phyloP scores from a whole-genome alignment of 129 eudicot species.

The Flaveria ramosissima region DNA sequence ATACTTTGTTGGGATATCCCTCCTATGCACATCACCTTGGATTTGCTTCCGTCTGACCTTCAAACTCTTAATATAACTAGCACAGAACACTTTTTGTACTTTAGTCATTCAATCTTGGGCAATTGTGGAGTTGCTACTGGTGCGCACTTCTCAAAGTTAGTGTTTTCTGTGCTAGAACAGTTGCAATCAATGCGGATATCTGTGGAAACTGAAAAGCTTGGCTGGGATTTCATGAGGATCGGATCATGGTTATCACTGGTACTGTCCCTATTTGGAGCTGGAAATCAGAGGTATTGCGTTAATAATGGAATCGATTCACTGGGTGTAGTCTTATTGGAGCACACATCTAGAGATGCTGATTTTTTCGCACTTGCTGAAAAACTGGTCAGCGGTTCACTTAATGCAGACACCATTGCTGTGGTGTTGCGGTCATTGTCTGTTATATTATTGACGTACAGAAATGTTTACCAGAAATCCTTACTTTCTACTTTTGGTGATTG shows the following conservation, averaged over 20 bases:
- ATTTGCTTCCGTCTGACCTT: conserved; percentile 36
- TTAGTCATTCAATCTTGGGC: conserved; percentile 61
- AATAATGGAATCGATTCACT: conserved; percentile 42
- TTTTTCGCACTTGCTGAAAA: conserved; percentile 52
- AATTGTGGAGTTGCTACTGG: conserved; percentile 30
- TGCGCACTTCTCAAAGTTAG: conserved; percentile 38
- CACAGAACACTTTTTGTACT: conserved; percentile 54
- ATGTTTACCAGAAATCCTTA: conserved; percentile 63
- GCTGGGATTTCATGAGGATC: conserved; percentile 75
- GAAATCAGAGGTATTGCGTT: conserved; percentile 40
- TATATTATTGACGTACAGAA: conserved; percentile 50
- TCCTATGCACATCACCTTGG: conserved; percentile 37
- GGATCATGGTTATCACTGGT: conserved; percentile 84
- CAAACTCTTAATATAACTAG: conserved; percentile 47
- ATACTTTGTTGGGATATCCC: conserved; percentile 94
- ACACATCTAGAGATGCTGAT: conserved; percentile 52
- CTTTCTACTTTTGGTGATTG: conserved; percentile 45
- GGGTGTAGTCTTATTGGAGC: conserved; percentile 33
- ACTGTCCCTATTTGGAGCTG: conserved; percentile 58
- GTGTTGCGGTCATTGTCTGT: conserved; percentile 52
- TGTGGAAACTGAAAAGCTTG: conserved; percentile 50
- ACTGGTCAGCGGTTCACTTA: conserved; percentile 43
- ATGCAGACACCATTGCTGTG: conserved; percentile 39
- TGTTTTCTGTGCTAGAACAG: conserved; percentile 58
- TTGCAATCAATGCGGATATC: conserved; percentile 45